Evolutionary conservation across 768 basidiomycete species (phyloP).

Genomic region (Boletus rubescentipes): DNA sequence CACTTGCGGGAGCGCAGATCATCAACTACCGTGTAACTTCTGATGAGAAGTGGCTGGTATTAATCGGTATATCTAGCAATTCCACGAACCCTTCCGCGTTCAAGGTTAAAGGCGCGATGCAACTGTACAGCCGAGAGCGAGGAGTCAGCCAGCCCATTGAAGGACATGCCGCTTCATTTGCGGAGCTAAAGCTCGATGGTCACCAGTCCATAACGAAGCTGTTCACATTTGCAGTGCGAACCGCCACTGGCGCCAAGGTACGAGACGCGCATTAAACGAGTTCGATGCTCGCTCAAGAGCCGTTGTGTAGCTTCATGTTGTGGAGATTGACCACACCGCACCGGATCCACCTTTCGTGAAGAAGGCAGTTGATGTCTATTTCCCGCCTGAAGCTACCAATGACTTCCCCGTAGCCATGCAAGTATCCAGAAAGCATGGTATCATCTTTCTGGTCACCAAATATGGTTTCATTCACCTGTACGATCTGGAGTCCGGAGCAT

Average conservation of each 20-base stretch:
- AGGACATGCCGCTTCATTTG: conserved; percentile 96
- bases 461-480: conserved; percentile 99
- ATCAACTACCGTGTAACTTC: conserved; percentile 94
- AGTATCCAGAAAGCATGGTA: conserved; percentile 94
- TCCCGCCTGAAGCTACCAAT: conserved; percentile 96
- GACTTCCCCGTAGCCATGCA: conserved; percentile 99
- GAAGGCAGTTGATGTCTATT: conserved; percentile 98
- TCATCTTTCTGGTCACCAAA: conserved; percentile 96
- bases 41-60: conserved; percentile 97
- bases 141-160: conserved; percentile 97
- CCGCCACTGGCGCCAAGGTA: conserved; percentile 97
- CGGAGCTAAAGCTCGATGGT: conserved; percentile 88
- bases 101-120: conserved; percentile 99
- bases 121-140: conserved; percentile 90
- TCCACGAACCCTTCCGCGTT: conserved; percentile 91
- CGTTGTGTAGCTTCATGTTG: conserved; percentile 80
- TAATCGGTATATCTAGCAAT: conserved; percentile 93
- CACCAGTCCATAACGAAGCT: conserved; percentile 83
- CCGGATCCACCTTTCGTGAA: conserved; percentile 92
- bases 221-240: conserved; percentile 93
- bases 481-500: conserved; percentile 94
- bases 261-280: conserved; percentile 20
- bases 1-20: conserved; percentile 93
- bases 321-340: conserved; percentile 95
- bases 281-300: conserved; percentile 7